A percentile compares a stretch with the other conserved stretches of the same genome.
These are phyloP conservation scores for Aegilops speltoides DNA, from an alignment of 176 grass and related monocot genomes.

Conservation along the genomic window DNA sequence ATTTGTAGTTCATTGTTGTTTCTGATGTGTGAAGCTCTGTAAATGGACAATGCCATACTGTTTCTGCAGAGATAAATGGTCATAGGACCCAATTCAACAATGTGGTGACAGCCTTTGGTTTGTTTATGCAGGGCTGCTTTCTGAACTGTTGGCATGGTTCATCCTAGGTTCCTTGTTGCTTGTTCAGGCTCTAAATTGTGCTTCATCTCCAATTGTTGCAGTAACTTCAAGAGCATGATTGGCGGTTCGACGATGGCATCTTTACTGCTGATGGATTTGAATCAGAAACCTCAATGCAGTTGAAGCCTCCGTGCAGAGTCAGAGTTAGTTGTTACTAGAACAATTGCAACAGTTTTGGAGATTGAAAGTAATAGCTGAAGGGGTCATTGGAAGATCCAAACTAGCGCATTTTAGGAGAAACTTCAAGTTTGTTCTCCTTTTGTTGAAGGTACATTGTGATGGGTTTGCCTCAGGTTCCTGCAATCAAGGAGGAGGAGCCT, in stretches of 20 bases:
- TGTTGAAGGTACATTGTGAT: conserved; percentile 38
- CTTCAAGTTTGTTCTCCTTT: not conserved
- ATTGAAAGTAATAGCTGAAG: not conserved
- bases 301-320: conserved; percentile 14
- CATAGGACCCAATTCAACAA: not conserved
- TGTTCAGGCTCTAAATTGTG: conserved; percentile 46
- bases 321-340: conserved; percentile 8
- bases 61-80: not conserved
- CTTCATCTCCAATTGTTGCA: conserved; percentile 33
- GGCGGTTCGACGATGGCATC: conserved; percentile 9
- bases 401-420: not conserved
- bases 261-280: conserved; percentile 8
- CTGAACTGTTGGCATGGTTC: conserved; percentile 37
- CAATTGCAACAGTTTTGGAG: not conserved
- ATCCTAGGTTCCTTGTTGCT: conserved; percentile 43
- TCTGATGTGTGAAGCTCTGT: not conserved
- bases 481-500: conserved; percentile 43
- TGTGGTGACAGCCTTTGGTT: conserved; percentile 2
- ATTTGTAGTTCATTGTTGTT: not conserved
- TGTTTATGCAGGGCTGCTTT: conserved; percentile 28
- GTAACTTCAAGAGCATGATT: conserved; percentile 37
- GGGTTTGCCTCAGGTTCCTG: conserved; percentile 76
- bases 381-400: not conserved
- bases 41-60: not conserved
- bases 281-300: conserved; percentile 25